These are phyloP conservation scores for Diddensiella transvaalensis DNA, from an alignment of 805 yeast species.

Conservation along the genomic window DNA sequence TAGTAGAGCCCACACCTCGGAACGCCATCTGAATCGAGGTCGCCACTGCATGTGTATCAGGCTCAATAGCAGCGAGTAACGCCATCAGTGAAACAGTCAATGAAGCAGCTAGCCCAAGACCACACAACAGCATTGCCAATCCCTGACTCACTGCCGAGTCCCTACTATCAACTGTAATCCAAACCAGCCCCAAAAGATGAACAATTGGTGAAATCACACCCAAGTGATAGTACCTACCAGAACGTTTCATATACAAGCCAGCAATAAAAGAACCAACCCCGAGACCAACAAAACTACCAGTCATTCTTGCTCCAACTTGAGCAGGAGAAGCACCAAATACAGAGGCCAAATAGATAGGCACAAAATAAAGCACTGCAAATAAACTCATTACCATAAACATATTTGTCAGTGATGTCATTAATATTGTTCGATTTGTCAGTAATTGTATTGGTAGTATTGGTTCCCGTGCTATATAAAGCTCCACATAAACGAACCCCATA, in stretches of 20 bases:
- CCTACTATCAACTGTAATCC: slow-evolving; percentile 20
- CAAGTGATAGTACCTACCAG: slow-evolving; percentile 60
- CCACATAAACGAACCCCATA: slow-evolving; percentile 48
- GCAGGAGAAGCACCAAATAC: slow-evolving; percentile 52
- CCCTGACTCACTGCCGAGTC: slow-evolving; percentile 36
- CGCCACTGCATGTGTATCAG: slow-evolving; percentile 71
- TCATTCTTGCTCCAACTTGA: slow-evolving; percentile 50
- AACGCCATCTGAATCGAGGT: slow-evolving; percentile 89
- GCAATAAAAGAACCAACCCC: slow-evolving; percentile 63
- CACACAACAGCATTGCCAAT: slow-evolving; percentile 48
- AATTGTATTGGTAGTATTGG: slow-evolving; percentile 70
- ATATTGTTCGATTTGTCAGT: slow-evolving; percentile 54
- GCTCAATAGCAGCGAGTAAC: slow-evolving; percentile 69
- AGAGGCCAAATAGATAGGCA: slow-evolving; percentile 63
- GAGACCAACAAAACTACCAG: slow-evolving; percentile 59
- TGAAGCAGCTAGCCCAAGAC: slow-evolving; percentile 62
- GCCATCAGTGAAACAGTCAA: slow-evolving; percentile 72
- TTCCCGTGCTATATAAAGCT: slow-evolving; percentile 49
- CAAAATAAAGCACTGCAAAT: slow-evolving; percentile 60
- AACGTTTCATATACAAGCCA: slow-evolving; percentile 62
- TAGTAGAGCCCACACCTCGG: slow-evolving; percentile 80
- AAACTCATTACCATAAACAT: slow-evolving; percentile 69
- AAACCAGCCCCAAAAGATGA: slow-evolving; percentile 45
- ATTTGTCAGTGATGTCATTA: slow-evolving; percentile 62
- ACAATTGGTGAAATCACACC: slow-evolving; percentile 42